phyloP scores from a whole-genome alignment of 768 basidiomycete genomes.

The Brasilioporus rufonigricans region DNA sequence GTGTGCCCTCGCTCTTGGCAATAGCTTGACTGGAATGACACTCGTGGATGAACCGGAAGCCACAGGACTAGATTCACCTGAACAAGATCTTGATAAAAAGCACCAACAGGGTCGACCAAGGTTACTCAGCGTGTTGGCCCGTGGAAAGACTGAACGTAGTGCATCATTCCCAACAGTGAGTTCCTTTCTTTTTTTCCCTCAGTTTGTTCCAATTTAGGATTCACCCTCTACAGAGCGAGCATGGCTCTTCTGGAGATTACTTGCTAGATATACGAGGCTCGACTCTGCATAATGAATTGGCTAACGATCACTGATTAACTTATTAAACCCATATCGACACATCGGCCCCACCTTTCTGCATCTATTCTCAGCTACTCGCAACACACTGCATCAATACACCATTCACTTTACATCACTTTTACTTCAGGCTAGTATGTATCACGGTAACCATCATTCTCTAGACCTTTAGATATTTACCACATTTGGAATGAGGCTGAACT shows the following conservation, averaged over 20 bases:
- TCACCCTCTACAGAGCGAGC: conserved; percentile 5
- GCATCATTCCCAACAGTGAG: conserved; percentile 14
- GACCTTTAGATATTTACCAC: not conserved
- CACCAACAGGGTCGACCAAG: conserved; percentile 29
- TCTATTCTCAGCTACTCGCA: not conserved
- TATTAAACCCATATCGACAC: not conserved
- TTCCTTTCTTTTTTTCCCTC: not conserved
- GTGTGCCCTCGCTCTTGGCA: not conserved
- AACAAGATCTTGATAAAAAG: conserved; percentile 11
- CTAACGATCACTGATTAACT: conserved; percentile 6
- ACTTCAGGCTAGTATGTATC: not conserved
- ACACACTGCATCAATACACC: not conserved
- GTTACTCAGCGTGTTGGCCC: conserved; percentile 30
- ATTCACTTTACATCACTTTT: not conserved
- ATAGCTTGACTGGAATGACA: conserved; percentile 28
- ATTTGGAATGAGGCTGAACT: not conserved
- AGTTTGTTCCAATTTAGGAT: not conserved
- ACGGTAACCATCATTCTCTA: not conserved
- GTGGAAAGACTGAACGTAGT: conserved; percentile 19
- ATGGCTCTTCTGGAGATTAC: conserved; percentile 2
- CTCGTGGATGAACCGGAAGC: conserved; percentile 44
- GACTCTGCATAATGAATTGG: conserved; percentile 2
- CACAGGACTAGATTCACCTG: conserved; percentile 19
- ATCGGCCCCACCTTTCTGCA: not conserved
- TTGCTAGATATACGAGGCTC: not conserved